These are phyloP conservation scores for Agrostemma githago DNA, from an alignment of 148 eudicot genomes.

Conservation along the genomic window DNA sequence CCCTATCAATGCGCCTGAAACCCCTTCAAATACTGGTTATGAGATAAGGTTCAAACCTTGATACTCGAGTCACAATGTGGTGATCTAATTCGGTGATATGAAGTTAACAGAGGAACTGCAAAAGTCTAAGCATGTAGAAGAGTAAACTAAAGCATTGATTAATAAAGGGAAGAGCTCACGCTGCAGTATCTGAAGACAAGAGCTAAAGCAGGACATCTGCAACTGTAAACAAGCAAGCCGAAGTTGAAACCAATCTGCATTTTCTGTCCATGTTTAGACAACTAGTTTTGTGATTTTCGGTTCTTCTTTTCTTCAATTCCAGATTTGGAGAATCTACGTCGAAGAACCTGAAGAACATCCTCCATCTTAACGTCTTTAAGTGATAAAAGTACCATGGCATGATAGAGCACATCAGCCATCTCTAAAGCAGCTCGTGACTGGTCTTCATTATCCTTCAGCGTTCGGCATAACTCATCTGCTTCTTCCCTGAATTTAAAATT, in stretches of 20 bases:
- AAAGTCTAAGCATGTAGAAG: background rate
- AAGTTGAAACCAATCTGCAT: background rate
- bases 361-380: conserved; percentile 62
- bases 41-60: background rate
- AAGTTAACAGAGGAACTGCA: background rate
- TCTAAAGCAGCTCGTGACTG: conserved; percentile 71
- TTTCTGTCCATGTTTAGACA: background rate
- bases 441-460: conserved; percentile 75
- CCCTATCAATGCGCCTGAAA: background rate
- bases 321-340: conserved; percentile 67
- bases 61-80: background rate
- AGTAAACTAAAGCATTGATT: background rate
- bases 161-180: background rate
- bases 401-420: conserved; percentile 98
- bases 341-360: conserved; percentile 64
- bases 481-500: conserved; percentile 54
- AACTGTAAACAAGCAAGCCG: background rate
- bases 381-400: conserved; percentile 76
- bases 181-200: background rate
- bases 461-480: conserved; percentile 91
- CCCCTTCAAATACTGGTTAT: background rate
- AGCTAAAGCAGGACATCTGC: background rate
- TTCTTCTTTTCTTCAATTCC: conserved; percentile 83
- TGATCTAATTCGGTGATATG: background rate
- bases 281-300: conserved; percentile 34